These are phyloP conservation scores for Cladosporium sp. DNA, from an alignment of 2,329 filamentous ascomycete genomes.

Conservation along the genomic window DNA sequence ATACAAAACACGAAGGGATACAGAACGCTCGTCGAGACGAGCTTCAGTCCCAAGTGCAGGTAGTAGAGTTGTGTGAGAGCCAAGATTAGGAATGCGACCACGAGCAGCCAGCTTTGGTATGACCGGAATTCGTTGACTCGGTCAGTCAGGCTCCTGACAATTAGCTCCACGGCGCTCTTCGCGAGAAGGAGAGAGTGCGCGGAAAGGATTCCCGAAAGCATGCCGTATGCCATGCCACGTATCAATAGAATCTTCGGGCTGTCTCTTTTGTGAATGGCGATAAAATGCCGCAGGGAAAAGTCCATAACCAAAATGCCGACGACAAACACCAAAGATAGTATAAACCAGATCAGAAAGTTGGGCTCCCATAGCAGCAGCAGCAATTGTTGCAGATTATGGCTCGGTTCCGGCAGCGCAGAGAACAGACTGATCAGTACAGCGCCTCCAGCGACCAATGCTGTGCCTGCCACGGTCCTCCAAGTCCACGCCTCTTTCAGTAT, in stretches of 20 bases:
- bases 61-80: constrained; percentile 92
- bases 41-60: constrained; percentile 84
- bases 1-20: constrained; percentile 98
- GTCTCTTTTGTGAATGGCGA: constrained; percentile 26
- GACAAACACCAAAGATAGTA: constrained; percentile 67
- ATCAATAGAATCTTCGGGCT: constrained; percentile 50
- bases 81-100: constrained; percentile 71
- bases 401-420: constrained; percentile 86
- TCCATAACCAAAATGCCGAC: constrained; percentile 60
- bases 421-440: constrained; percentile 92
- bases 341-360: constrained; percentile 85
- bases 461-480: constrained; percentile 84
- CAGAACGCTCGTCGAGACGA: constrained; percentile 90
- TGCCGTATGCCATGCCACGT: constrained; percentile 80
- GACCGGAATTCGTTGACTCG: constrained; percentile 87
- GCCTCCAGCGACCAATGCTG: constrained; percentile 76
- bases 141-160: constrained; percentile 80
- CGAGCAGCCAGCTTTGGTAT: constrained; percentile 91
- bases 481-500: constrained; percentile 93
- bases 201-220: constrained; percentile 82
- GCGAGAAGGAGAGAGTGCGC: constrained; percentile 89
- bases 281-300: constrained; percentile 36
- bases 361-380: constrained; percentile 65
- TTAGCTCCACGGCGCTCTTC: constrained; percentile 90
- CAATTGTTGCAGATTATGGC: constrained; percentile 79